Conservation (phyloP, 345 rosid species). For the Eucalyptus globulus region DNA sequence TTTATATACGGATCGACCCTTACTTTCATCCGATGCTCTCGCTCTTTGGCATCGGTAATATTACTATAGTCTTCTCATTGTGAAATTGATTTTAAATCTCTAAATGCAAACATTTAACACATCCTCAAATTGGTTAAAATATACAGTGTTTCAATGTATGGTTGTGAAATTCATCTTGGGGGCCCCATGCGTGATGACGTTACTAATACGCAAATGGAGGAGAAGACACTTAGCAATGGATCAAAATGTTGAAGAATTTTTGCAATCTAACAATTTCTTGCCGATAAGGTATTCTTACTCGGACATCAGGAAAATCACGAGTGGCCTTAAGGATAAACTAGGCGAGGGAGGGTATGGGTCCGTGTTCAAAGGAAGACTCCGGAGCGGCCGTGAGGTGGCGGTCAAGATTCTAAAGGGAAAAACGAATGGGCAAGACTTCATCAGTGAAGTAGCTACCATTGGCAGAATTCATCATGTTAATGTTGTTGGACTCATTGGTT, state of each 20-base stretch:
- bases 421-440: too few relatives aligned
- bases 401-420: too few relatives aligned
- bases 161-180: not conserved
- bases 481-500: too few relatives aligned
- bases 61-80: not conserved
- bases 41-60: rapidly evolving
- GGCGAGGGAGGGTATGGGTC: too few relatives aligned
- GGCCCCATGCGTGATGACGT: not conserved
- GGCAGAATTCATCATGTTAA: too few relatives aligned
- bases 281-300: too few relatives aligned
- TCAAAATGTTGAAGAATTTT: not conserved
- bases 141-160: not conserved
- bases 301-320: too few relatives aligned
- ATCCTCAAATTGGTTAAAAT: not conserved
- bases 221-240: not conserved
- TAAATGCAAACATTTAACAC: not conserved
- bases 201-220: not conserved
- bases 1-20: too few relatives aligned
- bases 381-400: too few relatives aligned
- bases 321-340: too few relatives aligned
- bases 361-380: too few relatives aligned
- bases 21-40: rapidly evolving
- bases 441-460: too few relatives aligned
- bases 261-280: not conserved
- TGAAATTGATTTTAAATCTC: not conserved